Percentiles rank a stretch among this genome's conserved stretches.
These are phyloP conservation scores for Penicillium sp. DNA, from an alignment of 2,329 filamentous ascomycete species.

Conservation along the genomic window DNA sequence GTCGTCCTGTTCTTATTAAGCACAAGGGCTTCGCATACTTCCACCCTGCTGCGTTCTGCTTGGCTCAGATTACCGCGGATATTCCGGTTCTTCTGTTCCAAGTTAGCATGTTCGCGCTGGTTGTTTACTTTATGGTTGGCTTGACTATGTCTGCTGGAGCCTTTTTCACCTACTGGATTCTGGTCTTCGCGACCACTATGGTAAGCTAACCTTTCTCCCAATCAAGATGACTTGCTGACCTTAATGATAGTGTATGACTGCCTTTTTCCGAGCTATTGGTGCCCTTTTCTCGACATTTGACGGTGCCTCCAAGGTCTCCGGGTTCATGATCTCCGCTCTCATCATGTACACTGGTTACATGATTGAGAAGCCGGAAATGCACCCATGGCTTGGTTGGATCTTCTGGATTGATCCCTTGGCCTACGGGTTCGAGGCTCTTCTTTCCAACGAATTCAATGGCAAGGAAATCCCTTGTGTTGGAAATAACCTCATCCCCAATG, in stretches of 20 bases:
- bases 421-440: conserved; percentile 40
- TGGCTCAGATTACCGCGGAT: conserved; percentile 50
- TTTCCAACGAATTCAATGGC: conserved; percentile 39
- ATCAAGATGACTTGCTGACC: conserved; percentile 8
- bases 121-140: conserved; percentile 65
- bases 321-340: conserved; percentile 37
- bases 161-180: conserved; percentile 64
- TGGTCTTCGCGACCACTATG: conserved; percentile 54
- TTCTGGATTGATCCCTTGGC: conserved; percentile 42
- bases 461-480: conserved; percentile 38
- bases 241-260: conserved; percentile 53
- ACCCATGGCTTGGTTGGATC: conserved; percentile 55
- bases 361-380: conserved; percentile 50
- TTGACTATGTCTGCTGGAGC: conserved; percentile 51
- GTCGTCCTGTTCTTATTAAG: conserved; percentile 11
- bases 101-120: conserved; percentile 57
- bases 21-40: conserved; percentile 14
- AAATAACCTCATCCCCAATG: conserved; percentile 36
- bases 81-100: conserved; percentile 61
- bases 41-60: conserved; percentile 51
- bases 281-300: conserved; percentile 60
- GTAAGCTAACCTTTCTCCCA: conserved; percentile 31
- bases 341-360: conserved; percentile 46
- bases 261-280: conserved; percentile 58
- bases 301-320: conserved; percentile 56